These are phyloP conservation scores for Auxenochlorella pyrenoidosa DNA, from an alignment of 139 green algal genomes.

Conservation along the genomic window DNA sequence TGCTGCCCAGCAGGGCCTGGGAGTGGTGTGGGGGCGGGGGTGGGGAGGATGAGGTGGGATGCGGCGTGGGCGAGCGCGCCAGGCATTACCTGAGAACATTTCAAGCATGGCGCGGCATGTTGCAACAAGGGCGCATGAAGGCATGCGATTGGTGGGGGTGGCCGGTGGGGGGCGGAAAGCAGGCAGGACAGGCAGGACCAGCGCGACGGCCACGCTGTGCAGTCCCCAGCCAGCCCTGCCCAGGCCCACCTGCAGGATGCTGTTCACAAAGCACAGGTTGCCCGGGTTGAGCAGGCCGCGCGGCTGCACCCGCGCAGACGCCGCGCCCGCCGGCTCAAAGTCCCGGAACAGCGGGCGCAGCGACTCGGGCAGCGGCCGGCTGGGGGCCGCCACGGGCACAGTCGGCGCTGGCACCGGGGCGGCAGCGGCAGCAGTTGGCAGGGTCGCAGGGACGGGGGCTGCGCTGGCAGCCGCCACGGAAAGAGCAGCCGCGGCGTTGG, in stretches of 20 bases:
- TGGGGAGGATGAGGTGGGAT: not conserved
- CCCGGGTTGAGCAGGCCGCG: constrained; percentile 81
- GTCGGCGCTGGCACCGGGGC: not conserved
- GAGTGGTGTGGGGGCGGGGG: no score
- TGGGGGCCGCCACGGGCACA: not conserved
- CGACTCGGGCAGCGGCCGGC: not conserved
- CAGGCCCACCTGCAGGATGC: constrained; percentile 65
- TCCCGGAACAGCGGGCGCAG: constrained; percentile 19
- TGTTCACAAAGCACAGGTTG: constrained; percentile 89
- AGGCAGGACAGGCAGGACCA: no score
- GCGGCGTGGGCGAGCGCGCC: no score
- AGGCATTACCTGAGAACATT: not conserved
- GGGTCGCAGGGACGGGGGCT: not conserved
- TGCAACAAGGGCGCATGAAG: no score
- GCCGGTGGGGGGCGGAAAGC: no score
- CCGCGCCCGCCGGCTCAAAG: not conserved
- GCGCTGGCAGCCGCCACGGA: not conserved
- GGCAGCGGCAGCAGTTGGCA: not conserved
- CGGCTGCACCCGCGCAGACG: constrained; percentile 47
- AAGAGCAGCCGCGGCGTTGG: not conserved
- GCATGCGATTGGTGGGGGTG: no score
- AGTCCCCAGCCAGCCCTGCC: not conserved
- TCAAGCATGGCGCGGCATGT: not conserved
- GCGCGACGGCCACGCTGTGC: not conserved
- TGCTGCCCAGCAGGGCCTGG: constrained; percentile 76